Conservation (phyloP, 345 rosid species). For the Bruguiera parviflora region DNA sequence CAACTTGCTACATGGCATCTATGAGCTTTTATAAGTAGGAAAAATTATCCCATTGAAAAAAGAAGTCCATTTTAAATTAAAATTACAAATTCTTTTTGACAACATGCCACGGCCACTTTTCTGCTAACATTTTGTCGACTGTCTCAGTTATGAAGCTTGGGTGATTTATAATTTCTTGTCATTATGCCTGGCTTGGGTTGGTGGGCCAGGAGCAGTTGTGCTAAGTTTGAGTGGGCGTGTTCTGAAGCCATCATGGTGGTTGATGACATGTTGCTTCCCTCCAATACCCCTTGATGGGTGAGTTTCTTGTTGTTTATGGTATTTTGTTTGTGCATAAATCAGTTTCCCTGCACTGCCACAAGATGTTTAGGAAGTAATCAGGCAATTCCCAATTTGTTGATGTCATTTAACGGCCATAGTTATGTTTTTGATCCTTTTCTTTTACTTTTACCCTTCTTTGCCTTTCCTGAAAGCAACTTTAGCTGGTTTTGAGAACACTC, state of each 20-base stretch:
- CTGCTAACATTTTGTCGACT: neutral
- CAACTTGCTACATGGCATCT: too few relatives aligned
- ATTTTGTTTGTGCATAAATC: neutral
- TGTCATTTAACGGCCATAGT: neutral
- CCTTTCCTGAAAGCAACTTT: neutral
- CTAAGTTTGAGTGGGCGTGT: neutral
- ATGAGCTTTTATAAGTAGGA: too few relatives aligned
- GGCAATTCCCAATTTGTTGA: neutral
- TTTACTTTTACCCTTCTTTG: neutral
- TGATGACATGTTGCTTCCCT: conserved; percentile 3
- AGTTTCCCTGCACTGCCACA: neutral
- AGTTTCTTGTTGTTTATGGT: neutral
- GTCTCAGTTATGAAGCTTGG: conserved; percentile 2
- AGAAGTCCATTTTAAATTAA: too few relatives aligned
- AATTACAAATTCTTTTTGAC: too few relatives aligned
- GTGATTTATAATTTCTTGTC: neutral
- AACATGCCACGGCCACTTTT: neutral
- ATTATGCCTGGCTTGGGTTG: conserved; percentile 2
- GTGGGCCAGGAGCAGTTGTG: conserved; percentile 2
- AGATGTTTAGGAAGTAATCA: neutral
- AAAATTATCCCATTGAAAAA: too few relatives aligned
- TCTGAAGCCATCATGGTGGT: neutral
- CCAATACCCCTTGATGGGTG: neutral
- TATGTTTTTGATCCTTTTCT: neutral
- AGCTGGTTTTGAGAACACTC: neutral